Percentiles rank a stretch among this genome's conserved stretches.
Evolutionary conservation across 2,329 filamentous ascomycete genomes (phyloP).

Genomic region (Pseudopithomyces chartarum): DNA sequence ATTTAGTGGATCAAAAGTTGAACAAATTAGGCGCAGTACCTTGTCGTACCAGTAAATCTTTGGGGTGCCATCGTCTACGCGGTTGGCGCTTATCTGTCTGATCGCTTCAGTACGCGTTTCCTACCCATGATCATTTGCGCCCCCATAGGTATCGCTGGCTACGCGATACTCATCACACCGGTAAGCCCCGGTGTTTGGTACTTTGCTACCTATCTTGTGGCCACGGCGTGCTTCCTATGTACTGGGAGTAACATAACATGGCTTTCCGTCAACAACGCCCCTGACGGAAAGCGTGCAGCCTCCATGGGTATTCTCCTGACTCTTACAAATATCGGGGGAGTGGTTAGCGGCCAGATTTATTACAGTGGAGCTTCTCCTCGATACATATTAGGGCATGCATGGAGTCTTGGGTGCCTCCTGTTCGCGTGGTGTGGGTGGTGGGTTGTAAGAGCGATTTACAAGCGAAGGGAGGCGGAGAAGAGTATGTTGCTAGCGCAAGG

Average conservation of each 20-base stretch:
- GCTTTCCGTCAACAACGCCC: slow-evolving; percentile 38
- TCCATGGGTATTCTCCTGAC: slow-evolving; percentile 37
- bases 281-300: slow-evolving; percentile 40
- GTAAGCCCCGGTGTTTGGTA: slow-evolving; percentile 33
- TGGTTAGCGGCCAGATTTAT: slow-evolving; percentile 41
- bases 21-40: slow-evolving; percentile 33
- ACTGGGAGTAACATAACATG: slow-evolving; percentile 42
- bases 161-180: slow-evolving; percentile 34
- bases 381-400: slow-evolving; percentile 41
- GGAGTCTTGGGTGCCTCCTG: slow-evolving; percentile 42
- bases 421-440: slow-evolving; percentile 48
- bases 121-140: slow-evolving; percentile 41
- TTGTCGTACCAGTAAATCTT: slow-evolving; percentile 50
- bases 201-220: slow-evolving; percentile 40
- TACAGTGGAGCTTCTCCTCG: slow-evolving; percentile 31
- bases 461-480: slow-evolving; percentile 37
- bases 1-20: not conserved
- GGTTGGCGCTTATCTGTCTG: slow-evolving; percentile 45
- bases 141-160: slow-evolving; percentile 37
- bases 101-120: slow-evolving; percentile 46
- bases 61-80: slow-evolving; percentile 49
- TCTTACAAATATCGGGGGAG: slow-evolving; percentile 41
- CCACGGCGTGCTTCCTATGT: slow-evolving; percentile 41
- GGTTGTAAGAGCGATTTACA: slow-evolving; percentile 40
- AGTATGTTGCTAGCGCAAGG: slow-evolving; percentile 30